Evolutionary conservation across 2,329 filamentous ascomycete genomes (phyloP).

Genomic region (Colletotrichum sp.): DNA sequence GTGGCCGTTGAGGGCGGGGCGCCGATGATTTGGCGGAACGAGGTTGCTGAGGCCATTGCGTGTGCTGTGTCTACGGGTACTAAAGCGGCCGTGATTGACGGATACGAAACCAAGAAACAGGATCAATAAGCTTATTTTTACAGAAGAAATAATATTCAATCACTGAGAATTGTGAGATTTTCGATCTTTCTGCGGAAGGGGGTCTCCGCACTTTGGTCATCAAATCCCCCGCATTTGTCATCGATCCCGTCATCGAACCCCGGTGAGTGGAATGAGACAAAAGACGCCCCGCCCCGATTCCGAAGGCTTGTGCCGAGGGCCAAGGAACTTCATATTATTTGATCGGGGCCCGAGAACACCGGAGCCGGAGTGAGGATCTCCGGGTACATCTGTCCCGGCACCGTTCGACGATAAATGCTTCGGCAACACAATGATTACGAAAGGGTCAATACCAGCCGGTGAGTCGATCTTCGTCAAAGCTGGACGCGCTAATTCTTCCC

Average conservation of each 20-base stretch:
- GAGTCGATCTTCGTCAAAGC: too few relatives aligned
- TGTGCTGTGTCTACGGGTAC: not conserved
- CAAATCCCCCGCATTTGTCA: slow-evolving; percentile 16
- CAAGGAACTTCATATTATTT: not conserved
- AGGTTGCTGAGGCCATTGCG: slow-evolving; percentile 23
- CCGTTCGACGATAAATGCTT: not conserved
- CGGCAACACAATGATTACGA: fast-evolving
- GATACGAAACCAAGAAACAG: not conserved
- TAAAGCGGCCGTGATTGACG: not conserved
- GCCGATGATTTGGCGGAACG: slow-evolving; percentile 58
- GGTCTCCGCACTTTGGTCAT: slow-evolving; percentile 5
- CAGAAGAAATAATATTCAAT: not conserved
- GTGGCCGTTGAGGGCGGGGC: slow-evolving; percentile 60
- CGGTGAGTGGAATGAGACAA: not conserved
- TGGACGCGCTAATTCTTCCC: not conserved
- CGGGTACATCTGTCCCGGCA: not conserved
- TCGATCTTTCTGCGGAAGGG: not conserved
- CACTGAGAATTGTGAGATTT: not conserved
- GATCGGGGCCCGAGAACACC: not conserved
- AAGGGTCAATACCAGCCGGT: too few relatives aligned
- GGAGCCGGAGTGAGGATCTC: not conserved
- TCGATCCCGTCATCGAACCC: not conserved
- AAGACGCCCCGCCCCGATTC: not conserved
- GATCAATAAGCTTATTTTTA: not conserved
- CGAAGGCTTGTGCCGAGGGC: not conserved